These are phyloP conservation scores for Fraxinus americana DNA, from an alignment of 257 asterid genomes.

Conservation along the genomic window DNA sequence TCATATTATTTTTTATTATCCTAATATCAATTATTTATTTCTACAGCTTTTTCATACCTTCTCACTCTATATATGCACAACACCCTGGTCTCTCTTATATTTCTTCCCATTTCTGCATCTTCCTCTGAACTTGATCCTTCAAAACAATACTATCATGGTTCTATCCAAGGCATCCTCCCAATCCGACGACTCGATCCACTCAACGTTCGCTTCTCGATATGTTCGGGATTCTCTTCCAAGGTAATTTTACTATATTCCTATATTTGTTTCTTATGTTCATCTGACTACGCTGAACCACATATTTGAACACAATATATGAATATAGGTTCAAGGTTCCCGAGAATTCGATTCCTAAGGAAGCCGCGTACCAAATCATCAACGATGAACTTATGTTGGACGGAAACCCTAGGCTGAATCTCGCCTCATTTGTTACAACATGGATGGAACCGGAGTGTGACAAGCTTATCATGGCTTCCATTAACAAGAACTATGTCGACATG, in stretches of 20 bases:
- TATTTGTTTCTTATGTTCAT: no score
- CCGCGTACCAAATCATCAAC: slow-evolving; percentile 87
- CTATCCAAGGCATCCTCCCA: slow-evolving; percentile 61
- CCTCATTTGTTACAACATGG: slow-evolving; percentile 94
- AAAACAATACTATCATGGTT: slow-evolving; percentile 51
- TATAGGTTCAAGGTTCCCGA: slow-evolving; percentile 75
- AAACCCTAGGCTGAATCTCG: slow-evolving; percentile 87
- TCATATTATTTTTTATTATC: not conserved
- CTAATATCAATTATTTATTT: not conserved
- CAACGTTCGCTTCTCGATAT: slow-evolving; percentile 88
- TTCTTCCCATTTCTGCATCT: not conserved
- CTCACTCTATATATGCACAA: not conserved
- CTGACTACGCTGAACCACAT: no score
- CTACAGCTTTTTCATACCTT: not conserved
- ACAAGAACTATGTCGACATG: slow-evolving; percentile 92
- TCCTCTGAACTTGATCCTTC: not conserved
- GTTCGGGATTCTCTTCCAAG: slow-evolving; percentile 74
- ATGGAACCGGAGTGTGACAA: slow-evolving; percentile 98
- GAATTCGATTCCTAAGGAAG: slow-evolving; percentile 89
- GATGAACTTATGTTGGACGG: slow-evolving; percentile 97
- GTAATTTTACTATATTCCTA: slow-evolving; percentile 27
- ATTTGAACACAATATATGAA: no score
- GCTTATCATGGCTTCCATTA: slow-evolving; percentile 72
- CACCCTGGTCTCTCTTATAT: not conserved
- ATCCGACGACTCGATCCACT: slow-evolving; percentile 62